Conservation (phyloP, 176 grass and related monocot genomes). For the Lolium rigidum region DNA sequence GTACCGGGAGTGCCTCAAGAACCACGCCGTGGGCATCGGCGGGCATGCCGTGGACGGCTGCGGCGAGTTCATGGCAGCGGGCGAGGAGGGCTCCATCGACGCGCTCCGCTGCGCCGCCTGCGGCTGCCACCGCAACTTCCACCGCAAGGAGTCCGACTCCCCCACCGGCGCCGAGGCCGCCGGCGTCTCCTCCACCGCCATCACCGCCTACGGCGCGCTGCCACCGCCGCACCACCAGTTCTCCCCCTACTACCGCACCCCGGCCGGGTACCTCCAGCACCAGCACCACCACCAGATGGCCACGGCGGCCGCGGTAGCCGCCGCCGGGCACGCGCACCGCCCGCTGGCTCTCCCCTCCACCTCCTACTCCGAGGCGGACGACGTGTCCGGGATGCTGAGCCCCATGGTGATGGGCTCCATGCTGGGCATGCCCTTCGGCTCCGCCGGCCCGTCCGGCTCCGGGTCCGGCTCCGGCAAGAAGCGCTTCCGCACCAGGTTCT, state of each 20-base stretch:
- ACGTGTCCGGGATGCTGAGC: constrained; percentile 57
- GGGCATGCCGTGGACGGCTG: constrained; percentile 86
- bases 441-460: constrained; percentile 47
- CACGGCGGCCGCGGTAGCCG: constrained; percentile 45
- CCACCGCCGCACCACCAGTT: constrained; percentile 67
- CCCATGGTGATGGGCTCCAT: constrained; percentile 56
- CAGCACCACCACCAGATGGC: constrained; percentile 70
- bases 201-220: constrained; percentile 57
- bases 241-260: constrained; percentile 80
- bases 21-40: constrained; percentile 90
- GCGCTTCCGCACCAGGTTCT: constrained; percentile 88
- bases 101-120: constrained; percentile 83
- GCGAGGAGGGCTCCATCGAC: constrained; percentile 80
- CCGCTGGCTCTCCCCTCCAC: constrained; percentile 75
- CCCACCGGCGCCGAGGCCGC: neutral
- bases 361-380: constrained; percentile 64
- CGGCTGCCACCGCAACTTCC: constrained; percentile 92
- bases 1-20: constrained; percentile 92
- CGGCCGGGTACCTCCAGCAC: constrained; percentile 68
- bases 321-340: constrained; percentile 34
- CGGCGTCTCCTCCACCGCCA: constrained; percentile 43
- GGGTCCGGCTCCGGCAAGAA: constrained; percentile 70
- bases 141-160: constrained; percentile 67
- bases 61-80: constrained; percentile 86
- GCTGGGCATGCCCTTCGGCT: constrained; percentile 54